phyloP scores from a whole-genome alignment of 305 asterid species.

The Fraxinus xanthoxyloides region DNA sequence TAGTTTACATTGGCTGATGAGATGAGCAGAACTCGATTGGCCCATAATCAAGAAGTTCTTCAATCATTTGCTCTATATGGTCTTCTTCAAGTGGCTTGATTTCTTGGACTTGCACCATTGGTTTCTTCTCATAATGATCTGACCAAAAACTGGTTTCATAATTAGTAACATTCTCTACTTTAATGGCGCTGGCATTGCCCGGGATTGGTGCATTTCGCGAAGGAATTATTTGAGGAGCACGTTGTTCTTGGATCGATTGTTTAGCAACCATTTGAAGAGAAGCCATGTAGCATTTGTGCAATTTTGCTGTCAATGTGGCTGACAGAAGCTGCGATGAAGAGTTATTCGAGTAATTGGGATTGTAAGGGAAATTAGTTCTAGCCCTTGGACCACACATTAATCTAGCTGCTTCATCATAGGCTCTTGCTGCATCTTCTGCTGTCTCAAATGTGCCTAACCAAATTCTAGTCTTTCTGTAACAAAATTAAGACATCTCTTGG shows the following conservation, averaged over 20 bases:
- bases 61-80: conserved; percentile 70
- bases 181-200: neutral
- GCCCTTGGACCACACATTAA: conserved; percentile 69
- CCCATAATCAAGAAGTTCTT: conserved; percentile 58
- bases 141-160: neutral
- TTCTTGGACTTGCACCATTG: conserved; percentile 2
- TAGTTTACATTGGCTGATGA: neutral
- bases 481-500: neutral
- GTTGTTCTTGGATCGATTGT: conserved; percentile 12
- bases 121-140: neutral
- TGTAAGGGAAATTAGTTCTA: conserved; percentile 59
- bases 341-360: conserved; percentile 32
- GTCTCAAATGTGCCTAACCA: conserved; percentile 78
- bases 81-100: conserved; percentile 50
- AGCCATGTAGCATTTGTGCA: conserved; percentile 65
- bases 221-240: neutral
- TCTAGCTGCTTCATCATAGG: conserved; percentile 70
- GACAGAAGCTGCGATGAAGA: conserved; percentile 54
- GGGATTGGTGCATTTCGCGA: neutral
- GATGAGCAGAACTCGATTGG: conserved; percentile 54
- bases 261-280: conserved; percentile 53
- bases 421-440: conserved; percentile 70
- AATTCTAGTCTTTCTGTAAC: conserved; percentile 56
- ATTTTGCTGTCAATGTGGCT: conserved; percentile 56
- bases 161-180: neutral